phyloP scores from a whole-genome alignment of 1,139 yeast genomes.

The Magnusiomyces suaveolens region DNA sequence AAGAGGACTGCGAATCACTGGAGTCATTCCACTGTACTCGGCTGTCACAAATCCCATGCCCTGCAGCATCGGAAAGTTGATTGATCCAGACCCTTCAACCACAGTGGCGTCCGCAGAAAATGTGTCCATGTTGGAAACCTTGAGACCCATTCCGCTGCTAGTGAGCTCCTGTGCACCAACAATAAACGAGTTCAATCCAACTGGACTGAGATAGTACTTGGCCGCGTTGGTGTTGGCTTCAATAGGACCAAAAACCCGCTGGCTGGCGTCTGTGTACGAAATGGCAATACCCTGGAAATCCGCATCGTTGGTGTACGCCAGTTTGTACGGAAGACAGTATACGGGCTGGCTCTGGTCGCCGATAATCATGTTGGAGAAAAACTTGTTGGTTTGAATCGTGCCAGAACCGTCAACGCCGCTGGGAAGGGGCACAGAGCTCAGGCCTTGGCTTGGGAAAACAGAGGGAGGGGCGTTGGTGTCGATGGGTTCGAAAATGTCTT shows the following conservation, averaged over 20 bases:
- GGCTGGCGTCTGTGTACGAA: slow-evolving; percentile 43
- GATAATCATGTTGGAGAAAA: slow-evolving; percentile 53
- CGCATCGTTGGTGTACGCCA: slow-evolving; percentile 39
- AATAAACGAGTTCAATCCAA: slow-evolving; percentile 43
- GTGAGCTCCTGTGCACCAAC: slow-evolving; percentile 47
- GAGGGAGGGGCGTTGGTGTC: slow-evolving; percentile 42
- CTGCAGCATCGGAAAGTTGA: slow-evolving; percentile 42
- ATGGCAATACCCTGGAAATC: slow-evolving; percentile 49
- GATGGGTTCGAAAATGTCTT: slow-evolving; percentile 43
- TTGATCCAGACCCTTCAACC: slow-evolving; percentile 15
- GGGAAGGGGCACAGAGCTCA: slow-evolving; percentile 41
- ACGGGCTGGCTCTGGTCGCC: slow-evolving; percentile 40
- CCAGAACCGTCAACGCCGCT: slow-evolving; percentile 38
- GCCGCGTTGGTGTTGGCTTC: slow-evolving; percentile 29
- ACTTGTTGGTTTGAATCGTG: slow-evolving; percentile 55
- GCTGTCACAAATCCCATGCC: slow-evolving; percentile 78
- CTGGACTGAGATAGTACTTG: slow-evolving; percentile 48
- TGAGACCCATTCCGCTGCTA: slow-evolving; percentile 37
- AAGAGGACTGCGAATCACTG: slow-evolving; percentile 44
- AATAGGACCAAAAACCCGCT: slow-evolving; percentile 36
- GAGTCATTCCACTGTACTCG: slow-evolving; percentile 53
- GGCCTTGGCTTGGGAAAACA: slow-evolving; percentile 40
- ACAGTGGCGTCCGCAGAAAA: slow-evolving; percentile 44
- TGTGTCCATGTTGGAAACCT: slow-evolving; percentile 38
- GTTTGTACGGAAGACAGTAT: slow-evolving; percentile 53